Base-by-base conservation (phyloP, 495 filamentous ascomycete genomes). In the Aspergillus ellipticus region DNA sequence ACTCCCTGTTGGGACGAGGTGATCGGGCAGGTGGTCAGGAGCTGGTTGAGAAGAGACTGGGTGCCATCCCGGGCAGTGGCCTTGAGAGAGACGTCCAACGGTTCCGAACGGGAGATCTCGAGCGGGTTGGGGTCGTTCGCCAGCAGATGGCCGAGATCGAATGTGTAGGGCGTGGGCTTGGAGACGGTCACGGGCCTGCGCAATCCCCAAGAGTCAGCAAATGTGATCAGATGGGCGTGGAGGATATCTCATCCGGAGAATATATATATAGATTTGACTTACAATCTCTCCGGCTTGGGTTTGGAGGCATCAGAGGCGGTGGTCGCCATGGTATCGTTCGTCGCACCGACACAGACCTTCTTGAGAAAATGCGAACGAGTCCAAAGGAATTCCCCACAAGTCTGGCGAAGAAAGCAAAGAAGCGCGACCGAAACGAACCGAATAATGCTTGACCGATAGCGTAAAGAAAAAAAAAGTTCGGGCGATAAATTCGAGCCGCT, bases 161-260 rank as follows among this genome's bases (percentile, higher is more conserved):
- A 96, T 66, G 86, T 90, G 78, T 93, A 93, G 41, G 90, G 92
- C 1, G 84, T 95, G 0, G 90, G 89, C 68, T 92, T 92, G 24
- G 83, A 76, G 71, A 92, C 88, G 8, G 79, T 85, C 55, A 92
- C 80, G 20, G 76, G 71, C 28, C 79, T 82, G 57, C 33, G 41
- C 42, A 7, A 26, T 49, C 42, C 58, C 39, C 29, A 16, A 46
- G 7, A 35, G 19, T 57, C n/a, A 57, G 53, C 37, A 51, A 35
- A n/a, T 54, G 29, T 26, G 17, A 13, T 42, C 16, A 9, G 31
- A 3, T 8, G 6, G 19, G 42, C 19, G 20, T 47, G 26, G 22
- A 46, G 33, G 10, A 26, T 20, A 26, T 37, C 7, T 45, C 42
- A 45, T 2, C 21, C 37, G 21, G 8, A 16, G 9, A 8, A 20